phyloP scores from a whole-genome alignment of 1,284 basidiomycete genomes.

The Crucibulum cyathiforme region DNA sequence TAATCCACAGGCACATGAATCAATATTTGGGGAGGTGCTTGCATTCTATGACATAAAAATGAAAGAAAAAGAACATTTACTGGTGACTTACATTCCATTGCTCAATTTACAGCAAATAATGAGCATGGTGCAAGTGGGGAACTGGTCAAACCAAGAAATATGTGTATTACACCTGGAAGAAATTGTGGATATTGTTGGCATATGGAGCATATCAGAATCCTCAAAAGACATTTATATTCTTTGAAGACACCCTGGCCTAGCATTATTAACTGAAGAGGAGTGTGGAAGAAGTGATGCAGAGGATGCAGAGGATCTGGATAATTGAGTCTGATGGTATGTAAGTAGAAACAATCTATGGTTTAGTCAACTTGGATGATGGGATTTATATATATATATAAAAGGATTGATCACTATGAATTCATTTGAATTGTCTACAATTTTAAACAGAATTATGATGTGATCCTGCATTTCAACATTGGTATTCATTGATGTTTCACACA shows the following conservation, averaged over 20 bases:
- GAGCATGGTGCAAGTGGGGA: neutral
- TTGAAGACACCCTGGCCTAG: neutral
- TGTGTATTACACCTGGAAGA: neutral
- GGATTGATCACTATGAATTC: too few species aligned
- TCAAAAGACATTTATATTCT: neutral
- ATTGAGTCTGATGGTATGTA: too few species aligned
- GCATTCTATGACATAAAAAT: neutral
- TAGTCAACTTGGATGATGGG: too few species aligned
- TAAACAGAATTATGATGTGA: too few species aligned
- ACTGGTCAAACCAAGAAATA: neutral
- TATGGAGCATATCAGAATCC: too few species aligned
- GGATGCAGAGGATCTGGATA: neutral
- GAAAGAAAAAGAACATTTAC: neutral
- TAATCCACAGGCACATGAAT: neutral
- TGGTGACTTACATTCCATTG: neutral
- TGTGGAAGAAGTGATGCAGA: neutral
- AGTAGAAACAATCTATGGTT: too few species aligned
- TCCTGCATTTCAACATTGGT: too few species aligned
- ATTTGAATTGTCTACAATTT: too few species aligned
- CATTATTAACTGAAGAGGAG: neutral
- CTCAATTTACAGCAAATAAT: neutral
- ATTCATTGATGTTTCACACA: too few species aligned
- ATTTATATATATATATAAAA: too few species aligned
- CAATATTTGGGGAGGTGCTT: neutral
- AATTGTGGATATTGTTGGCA: neutral